Evolutionary conservation across 1,284 basidiomycete species (phyloP).

Genomic region (Cutaneotrichosporon mucoides): DNA sequence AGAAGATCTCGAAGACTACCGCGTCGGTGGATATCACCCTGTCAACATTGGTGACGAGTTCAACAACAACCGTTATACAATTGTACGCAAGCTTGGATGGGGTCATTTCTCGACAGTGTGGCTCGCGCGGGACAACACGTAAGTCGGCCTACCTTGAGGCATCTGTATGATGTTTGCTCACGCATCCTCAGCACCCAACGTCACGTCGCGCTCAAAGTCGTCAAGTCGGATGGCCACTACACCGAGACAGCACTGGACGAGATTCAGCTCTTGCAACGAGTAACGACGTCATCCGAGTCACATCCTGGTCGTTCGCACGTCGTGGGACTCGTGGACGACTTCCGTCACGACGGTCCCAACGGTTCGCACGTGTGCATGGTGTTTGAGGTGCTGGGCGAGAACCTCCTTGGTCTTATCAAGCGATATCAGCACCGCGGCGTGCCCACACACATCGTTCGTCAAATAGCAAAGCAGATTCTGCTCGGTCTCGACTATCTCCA

Average conservation of each 20-base stretch:
- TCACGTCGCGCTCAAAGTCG: constrained; percentile 97
- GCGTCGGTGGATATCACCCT: constrained; percentile 90
- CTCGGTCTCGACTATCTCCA: constrained; percentile 98
- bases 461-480: constrained; percentile 95
- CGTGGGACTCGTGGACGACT: constrained; percentile 95
- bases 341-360: constrained; percentile 93
- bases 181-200: constrained; percentile 68
- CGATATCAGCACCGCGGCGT: constrained; percentile 80
- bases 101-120: constrained; percentile 96
- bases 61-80: constrained; percentile 79
- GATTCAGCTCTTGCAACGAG: constrained; percentile 93
- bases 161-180: not conserved
- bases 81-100: constrained; percentile 95
- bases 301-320: constrained; percentile 61
- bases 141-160: constrained; percentile 37
- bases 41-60: constrained; percentile 93
- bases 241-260: constrained; percentile 98
- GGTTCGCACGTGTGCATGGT: constrained; percentile 99
- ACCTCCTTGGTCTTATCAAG: constrained; percentile 95
- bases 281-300: constrained; percentile 75
- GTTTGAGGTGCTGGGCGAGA: constrained; percentile 97
- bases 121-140: constrained; percentile 84
- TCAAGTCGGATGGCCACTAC: constrained; percentile 94
- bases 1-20: constrained; percentile 62
- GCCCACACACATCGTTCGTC: constrained; percentile 86